Conservation (phyloP, 345 rosid species). For the Salix caprea region DNA sequence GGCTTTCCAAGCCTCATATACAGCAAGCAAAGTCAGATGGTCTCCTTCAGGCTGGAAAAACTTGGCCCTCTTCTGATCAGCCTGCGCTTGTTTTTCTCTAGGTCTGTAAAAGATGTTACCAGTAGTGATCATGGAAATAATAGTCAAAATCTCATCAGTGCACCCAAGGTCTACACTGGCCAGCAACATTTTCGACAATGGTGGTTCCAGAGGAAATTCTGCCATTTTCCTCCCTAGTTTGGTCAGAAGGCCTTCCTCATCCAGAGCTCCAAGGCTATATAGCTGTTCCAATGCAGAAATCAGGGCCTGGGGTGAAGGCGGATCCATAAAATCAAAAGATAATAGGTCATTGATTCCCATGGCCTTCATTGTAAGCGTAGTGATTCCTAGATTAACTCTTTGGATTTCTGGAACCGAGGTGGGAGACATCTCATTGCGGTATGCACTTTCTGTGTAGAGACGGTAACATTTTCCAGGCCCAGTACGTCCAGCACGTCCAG, state of each 20-base stretch:
- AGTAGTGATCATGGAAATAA: constrained; percentile 86
- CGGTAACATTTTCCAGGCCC: constrained; percentile 88
- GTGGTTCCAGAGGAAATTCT: constrained; percentile 91
- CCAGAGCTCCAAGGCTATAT: constrained; percentile 79
- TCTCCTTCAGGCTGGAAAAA: constrained; percentile 92
- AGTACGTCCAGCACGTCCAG: constrained; percentile 86
- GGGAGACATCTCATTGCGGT: constrained; percentile 77
- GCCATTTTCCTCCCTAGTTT: constrained; percentile 96
- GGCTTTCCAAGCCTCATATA: constrained; percentile 90
- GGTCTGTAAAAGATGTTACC: constrained; percentile 90
- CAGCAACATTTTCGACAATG: constrained; percentile 81
- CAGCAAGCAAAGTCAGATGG: constrained; percentile 88
- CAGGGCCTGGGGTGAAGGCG: constrained; percentile 71
- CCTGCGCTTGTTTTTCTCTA: constrained; percentile 91
- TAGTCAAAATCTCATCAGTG: constrained; percentile 87
- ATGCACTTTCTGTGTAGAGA: constrained; percentile 73
- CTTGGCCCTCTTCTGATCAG: constrained; percentile 87
- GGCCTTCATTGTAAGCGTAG: constrained; percentile 73
- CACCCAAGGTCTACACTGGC: constrained; percentile 96
- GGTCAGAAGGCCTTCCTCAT: constrained; percentile 86
- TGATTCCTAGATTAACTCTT: constrained; percentile 73
- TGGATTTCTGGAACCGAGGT: constrained; percentile 84
- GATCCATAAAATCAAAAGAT: constrained; percentile 79
- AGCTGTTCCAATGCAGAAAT: constrained; percentile 90
- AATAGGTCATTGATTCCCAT: constrained; percentile 85